phyloP scores from a whole-genome alignment of 306 rosid species.

The Urtica urens region DNA sequence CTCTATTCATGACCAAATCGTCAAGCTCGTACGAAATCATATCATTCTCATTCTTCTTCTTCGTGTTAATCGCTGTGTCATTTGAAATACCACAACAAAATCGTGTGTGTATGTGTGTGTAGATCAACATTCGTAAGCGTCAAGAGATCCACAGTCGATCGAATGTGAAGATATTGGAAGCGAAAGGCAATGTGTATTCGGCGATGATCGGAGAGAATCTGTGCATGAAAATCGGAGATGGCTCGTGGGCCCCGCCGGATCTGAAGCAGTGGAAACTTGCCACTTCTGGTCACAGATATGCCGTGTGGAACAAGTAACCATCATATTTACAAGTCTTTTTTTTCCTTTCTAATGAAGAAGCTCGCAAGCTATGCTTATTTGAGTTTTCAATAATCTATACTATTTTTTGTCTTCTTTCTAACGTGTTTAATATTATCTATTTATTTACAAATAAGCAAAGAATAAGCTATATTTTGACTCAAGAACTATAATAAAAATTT shows the following conservation, averaged over 20 bases:
- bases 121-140: constrained; percentile 68
- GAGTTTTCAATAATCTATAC: too few relatives aligned
- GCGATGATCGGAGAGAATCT: constrained; percentile 69
- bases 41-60: too few relatives aligned
- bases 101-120: constrained; percentile 19
- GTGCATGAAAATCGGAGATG: constrained; percentile 84
- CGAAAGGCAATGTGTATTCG: constrained; percentile 61
- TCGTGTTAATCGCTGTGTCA: not conserved
- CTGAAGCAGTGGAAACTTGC: constrained; percentile 78
- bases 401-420: too few relatives aligned
- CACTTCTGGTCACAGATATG: constrained; percentile 62
- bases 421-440: too few relatives aligned
- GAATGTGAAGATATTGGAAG: constrained; percentile 60
- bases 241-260: constrained; percentile 74
- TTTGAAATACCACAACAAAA: not conserved
- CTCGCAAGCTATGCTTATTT: too few relatives aligned
- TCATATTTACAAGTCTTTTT: too few relatives aligned
- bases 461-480: too few relatives aligned
- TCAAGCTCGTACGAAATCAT: constrained; percentile 49
- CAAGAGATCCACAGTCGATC: constrained; percentile 73
- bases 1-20: constrained; percentile 57
- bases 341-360: too few relatives aligned
- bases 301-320: constrained; percentile 62
- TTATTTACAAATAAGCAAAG: too few relatives aligned
- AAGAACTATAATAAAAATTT: too few relatives aligned